Percentiles rank a stretch among this genome's conserved stretches.
Conservation (phyloP, 805 yeast species). For the Phaffomyces antillensis region DNA sequence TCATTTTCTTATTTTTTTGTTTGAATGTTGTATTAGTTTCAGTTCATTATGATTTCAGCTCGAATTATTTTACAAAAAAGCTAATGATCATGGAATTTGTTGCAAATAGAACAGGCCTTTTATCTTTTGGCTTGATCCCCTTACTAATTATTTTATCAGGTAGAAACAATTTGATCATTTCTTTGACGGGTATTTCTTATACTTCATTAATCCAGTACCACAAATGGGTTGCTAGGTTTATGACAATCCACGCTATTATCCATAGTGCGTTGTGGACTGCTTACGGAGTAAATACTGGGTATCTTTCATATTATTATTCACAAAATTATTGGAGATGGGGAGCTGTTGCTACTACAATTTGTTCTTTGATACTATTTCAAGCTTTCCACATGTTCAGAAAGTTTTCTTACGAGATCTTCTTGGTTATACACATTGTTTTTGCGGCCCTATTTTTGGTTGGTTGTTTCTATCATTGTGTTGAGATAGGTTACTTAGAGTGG, state of each 20-base stretch:
- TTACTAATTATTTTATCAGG: constrained; percentile 42
- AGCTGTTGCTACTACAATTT: background rate
- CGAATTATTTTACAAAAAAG: constrained; percentile 4
- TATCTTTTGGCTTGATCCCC: background rate
- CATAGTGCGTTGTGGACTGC: background rate
- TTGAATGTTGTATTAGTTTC: constrained; percentile 12
- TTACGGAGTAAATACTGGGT: background rate
- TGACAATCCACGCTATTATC: constrained; percentile 24
- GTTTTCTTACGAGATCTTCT: constrained; percentile 51
- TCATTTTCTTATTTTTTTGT: constrained; percentile 29
- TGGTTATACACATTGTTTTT: constrained; percentile 48
- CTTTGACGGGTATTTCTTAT: constrained; percentile 56
- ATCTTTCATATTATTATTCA: background rate
- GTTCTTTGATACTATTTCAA: constrained; percentile 37
- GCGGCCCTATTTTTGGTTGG: constrained; percentile 47
- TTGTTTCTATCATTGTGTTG: constrained; percentile 50
- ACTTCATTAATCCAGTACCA: constrained; percentile 60
- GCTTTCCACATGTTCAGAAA: constrained; percentile 48
- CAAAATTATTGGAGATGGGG: background rate
- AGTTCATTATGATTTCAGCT: background rate
- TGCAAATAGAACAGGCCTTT: constrained; percentile 6
- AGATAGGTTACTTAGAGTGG: constrained; percentile 26
- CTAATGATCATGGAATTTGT: background rate
- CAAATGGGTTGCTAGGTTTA: constrained; percentile 49
- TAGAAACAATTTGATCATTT: constrained; percentile 58